Percentiles rank a stretch among this genome's conserved stretches.
These are phyloP conservation scores for Saccharomycopsis guyanensis DNA, from an alignment of 805 yeast species.

Conservation along the genomic window DNA sequence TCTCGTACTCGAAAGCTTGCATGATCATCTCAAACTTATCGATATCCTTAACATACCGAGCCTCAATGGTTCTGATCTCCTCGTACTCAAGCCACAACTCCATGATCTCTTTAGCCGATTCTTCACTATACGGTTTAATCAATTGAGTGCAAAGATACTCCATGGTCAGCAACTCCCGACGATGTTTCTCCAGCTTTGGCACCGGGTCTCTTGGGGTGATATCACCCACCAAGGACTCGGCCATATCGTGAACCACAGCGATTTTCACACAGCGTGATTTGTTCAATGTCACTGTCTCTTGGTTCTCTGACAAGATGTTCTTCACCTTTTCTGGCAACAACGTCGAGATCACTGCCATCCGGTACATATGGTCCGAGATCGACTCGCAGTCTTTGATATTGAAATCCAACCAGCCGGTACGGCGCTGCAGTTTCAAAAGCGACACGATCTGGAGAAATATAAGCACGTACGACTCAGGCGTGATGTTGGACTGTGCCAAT, in stretches of 20 bases:
- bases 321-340: conserved; percentile 36
- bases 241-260: conserved; percentile 88
- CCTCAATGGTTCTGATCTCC: conserved; percentile 71
- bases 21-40: conserved; percentile 85
- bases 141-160: conserved; percentile 50
- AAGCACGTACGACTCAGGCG: conserved; percentile 40
- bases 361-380: conserved; percentile 92
- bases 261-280: conserved; percentile 70
- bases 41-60: conserved; percentile 85
- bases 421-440: conserved; percentile 64
- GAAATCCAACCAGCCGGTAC: conserved; percentile 93
- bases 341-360: conserved; percentile 82
- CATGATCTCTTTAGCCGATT: conserved; percentile 55
- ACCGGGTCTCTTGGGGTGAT: conserved; percentile 77
- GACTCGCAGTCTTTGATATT: conserved; percentile 41
- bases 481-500: conserved; percentile 28
- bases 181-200: conserved; percentile 72
- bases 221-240: conserved; percentile 92
- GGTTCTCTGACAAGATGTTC: conserved; percentile 16
- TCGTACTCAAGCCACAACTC: conserved; percentile 88
- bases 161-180: conserved; percentile 71
- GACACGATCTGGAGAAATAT: conserved; percentile 60
- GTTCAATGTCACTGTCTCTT: conserved; percentile 38
- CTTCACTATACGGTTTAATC: conserved; percentile 54
- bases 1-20: conserved; percentile 81